Percentiles rank a stretch among this genome's conserved stretches.
Evolutionary conservation across 805 yeast species (phyloP).

Genomic region (Lipomyces spencermartinsiae): DNA sequence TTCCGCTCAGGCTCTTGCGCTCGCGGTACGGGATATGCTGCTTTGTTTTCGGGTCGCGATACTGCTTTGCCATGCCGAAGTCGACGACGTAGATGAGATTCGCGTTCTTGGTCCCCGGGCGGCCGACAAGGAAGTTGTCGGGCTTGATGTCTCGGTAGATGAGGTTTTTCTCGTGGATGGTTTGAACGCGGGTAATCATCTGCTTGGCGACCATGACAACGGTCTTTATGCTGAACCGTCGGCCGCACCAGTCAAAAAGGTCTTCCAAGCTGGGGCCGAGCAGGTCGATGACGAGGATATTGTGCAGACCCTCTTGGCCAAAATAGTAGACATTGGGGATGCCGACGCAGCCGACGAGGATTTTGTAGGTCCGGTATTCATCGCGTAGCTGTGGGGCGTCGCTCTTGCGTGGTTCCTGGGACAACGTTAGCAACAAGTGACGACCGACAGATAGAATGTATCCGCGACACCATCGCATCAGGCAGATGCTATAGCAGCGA

Average conservation of each 20-base stretch:
- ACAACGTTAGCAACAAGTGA: neutral
- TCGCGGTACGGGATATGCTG: constrained; percentile 97
- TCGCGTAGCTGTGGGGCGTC: constrained; percentile 98
- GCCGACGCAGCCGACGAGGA: constrained; percentile 79
- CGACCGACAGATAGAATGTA: neutral
- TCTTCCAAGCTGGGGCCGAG: constrained; percentile 97
- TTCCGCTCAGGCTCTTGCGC: constrained; percentile 92
- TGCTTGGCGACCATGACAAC: constrained; percentile 93
- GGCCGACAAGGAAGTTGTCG: constrained; percentile 92
- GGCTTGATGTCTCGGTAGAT: constrained; percentile 98
- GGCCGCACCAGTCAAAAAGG: constrained; percentile 97
- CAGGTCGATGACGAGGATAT: constrained; percentile 90
- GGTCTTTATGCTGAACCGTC: constrained; percentile 84
- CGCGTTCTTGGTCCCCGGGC: constrained; percentile 82
- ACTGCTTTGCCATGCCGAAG: constrained; percentile 98
- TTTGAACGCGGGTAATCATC: constrained; percentile 83
- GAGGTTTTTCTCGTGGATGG: constrained; percentile 85
- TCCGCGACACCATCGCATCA: neutral
- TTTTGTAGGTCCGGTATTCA: constrained; percentile 94
- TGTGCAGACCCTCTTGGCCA: constrained; percentile 98
- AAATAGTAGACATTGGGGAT: constrained; percentile 97
- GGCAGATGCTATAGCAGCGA: too few species aligned
- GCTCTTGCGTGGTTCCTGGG: constrained; percentile 82
- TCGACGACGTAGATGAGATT: constrained; percentile 89
- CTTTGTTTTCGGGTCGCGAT: constrained; percentile 94